Percentiles rank a stretch among this genome's conserved stretches.
phyloP scores from a whole-genome alignment of 257 asterid species.

The Lithospermum erythrorhizon region DNA sequence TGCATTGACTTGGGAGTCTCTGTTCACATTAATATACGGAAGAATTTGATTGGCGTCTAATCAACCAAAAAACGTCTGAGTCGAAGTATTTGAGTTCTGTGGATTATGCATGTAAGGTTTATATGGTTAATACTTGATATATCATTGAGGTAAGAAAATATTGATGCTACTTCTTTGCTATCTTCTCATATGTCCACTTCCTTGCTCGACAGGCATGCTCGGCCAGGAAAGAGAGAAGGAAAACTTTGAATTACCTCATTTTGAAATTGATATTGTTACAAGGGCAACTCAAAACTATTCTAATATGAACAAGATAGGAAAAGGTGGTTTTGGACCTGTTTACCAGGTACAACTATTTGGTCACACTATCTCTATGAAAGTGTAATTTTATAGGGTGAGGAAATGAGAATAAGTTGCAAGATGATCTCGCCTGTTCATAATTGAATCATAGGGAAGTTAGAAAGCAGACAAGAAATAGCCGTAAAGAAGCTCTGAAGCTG shows the following conservation, averaged over 20 bases:
- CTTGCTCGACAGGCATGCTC: no score
- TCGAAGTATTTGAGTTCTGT: no score
- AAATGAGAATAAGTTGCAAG: not conserved
- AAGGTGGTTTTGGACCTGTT: constrained; percentile 14
- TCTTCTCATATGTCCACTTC: not conserved
- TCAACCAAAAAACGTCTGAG: no score
- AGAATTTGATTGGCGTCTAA: no score
- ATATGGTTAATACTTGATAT: no score
- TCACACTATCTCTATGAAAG: no score
- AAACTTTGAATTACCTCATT: constrained; percentile 17
- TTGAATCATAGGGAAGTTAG: constrained; percentile 3
- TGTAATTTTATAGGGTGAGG: no score
- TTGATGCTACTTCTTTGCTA: no score
- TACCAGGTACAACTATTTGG: constrained; percentile 8
- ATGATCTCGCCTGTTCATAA: not conserved
- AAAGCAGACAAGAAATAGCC: constrained; percentile 26
- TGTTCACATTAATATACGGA: no score
- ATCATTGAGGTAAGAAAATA: not conserved
- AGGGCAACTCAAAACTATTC: constrained; percentile 8
- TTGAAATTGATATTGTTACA: not conserved
- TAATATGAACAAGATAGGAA: not conserved
- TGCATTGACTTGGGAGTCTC: no score
- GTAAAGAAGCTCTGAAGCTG: constrained; percentile 22
- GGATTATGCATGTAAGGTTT: no score
- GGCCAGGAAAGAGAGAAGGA: not conserved